Conservation (phyloP, 257 asterid genomes). For the Sherardia arvensis region DNA sequence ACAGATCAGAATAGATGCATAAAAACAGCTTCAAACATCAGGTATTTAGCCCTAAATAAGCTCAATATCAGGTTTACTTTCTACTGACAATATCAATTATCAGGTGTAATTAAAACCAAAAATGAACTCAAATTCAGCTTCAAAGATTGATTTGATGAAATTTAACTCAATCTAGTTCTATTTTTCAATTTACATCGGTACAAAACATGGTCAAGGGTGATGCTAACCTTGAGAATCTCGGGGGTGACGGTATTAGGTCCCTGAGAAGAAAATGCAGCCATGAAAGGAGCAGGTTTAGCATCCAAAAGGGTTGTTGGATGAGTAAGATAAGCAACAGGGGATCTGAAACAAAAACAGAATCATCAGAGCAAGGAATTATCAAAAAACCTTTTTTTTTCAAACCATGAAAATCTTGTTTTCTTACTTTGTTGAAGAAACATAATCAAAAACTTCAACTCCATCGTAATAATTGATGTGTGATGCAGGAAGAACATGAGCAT, state of each 20-base stretch:
- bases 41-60: no score
- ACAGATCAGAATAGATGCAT: neutral
- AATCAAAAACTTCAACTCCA: conserved; percentile 52
- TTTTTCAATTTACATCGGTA: no score
- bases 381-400: neutral
- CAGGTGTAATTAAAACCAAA: no score
- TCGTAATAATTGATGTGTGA: conserved; percentile 65
- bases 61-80: no score
- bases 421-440: conserved; percentile 52
- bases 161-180: no score
- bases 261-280: conserved; percentile 83
- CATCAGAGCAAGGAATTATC: neutral
- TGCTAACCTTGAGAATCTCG: conserved; percentile 65
- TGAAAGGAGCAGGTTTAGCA: conserved; percentile 72
- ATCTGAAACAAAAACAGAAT: conserved; percentile 24
- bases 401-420: neutral
- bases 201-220: neutral
- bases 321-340: conserved; percentile 50
- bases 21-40: no score
- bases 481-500: conserved; percentile 81
- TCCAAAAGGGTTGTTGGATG: conserved; percentile 41
- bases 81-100: no score
- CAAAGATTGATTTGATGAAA: no score
- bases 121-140: no score
- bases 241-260: conserved; percentile 69